Percentiles rank a stretch among this genome's conserved stretches.
phyloP scores from a whole-genome alignment of 2,329 filamentous ascomycete species.

The Kalmusia sp. region DNA sequence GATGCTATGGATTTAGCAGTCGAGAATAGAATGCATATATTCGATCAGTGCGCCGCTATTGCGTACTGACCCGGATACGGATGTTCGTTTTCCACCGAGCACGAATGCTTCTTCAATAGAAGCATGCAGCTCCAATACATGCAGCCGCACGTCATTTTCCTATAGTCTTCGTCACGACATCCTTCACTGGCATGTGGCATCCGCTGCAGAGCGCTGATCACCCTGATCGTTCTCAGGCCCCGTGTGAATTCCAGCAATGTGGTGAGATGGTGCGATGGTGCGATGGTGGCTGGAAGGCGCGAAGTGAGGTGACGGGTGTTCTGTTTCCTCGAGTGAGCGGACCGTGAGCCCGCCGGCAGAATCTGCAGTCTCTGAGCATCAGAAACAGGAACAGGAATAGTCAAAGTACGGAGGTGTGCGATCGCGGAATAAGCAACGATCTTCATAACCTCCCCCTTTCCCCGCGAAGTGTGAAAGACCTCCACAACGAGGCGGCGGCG shows the following conservation, averaged over 20 bases:
- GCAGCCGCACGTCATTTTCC: constrained; percentile 20
- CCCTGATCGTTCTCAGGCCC: constrained; percentile 3
- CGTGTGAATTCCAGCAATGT: neutral
- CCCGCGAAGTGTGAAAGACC: constrained; percentile 15
- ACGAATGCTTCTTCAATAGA: neutral
- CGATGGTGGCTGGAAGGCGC: constrained; percentile 15
- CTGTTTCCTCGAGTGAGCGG: constrained; percentile 26
- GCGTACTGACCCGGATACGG: constrained; percentile 10
- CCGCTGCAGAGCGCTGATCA: constrained; percentile 13
- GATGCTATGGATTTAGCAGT: constrained; percentile 17
- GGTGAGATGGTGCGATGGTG: constrained; percentile 7
- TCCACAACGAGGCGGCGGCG: constrained; percentile 11
- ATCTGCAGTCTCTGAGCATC: constrained; percentile 14
- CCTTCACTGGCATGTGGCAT: constrained; percentile 3
- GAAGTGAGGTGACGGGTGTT: constrained; percentile 14
- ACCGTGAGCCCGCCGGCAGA: constrained; percentile 42
- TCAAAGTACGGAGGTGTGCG: constrained; percentile 19
- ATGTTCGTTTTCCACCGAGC: neutral
- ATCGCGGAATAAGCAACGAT: constrained; percentile 34
- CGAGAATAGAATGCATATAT: constrained; percentile 19
- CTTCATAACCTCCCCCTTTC: constrained; percentile 21
- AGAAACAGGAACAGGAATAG: constrained; percentile 22
- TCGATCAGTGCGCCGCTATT: constrained; percentile 11
- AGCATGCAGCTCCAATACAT: constrained; percentile 2
- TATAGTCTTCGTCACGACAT: constrained; percentile 16